Conservation (phyloP, 257 asterid species). For the Ehretia macrophylla region DNA sequence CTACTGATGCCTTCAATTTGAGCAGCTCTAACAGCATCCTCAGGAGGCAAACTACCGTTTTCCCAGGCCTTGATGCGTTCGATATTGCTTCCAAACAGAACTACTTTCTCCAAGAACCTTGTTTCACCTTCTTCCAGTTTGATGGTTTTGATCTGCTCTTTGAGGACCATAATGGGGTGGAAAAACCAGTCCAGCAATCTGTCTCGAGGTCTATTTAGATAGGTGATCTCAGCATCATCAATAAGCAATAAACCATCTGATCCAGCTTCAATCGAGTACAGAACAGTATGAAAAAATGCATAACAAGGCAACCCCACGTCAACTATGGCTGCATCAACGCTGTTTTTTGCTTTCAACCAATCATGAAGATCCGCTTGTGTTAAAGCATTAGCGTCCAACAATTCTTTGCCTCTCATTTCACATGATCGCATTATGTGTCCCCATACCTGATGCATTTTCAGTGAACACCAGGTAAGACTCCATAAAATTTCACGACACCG, state of each 20-base stretch:
- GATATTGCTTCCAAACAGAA: constrained; percentile 50
- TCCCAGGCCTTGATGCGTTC: constrained; percentile 70
- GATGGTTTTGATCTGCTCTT: constrained; percentile 74
- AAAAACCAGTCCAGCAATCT: constrained; percentile 87
- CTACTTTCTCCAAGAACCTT: constrained; percentile 56
- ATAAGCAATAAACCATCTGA: constrained; percentile 60
- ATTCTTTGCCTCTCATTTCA: constrained; percentile 59
- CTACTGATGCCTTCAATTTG: constrained; percentile 87
- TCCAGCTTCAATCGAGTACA: constrained; percentile 60
- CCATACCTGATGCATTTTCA: constrained; percentile 59
- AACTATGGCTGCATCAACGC: constrained; percentile 41
- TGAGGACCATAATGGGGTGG: constrained; percentile 75
- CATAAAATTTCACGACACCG: not conserved
- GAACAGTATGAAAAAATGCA: constrained; percentile 52
- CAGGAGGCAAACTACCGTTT: constrained; percentile 54
- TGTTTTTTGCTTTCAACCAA: constrained; percentile 68
- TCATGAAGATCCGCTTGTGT: constrained; percentile 61
- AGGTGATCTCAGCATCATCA: constrained; percentile 73
- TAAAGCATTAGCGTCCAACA: constrained; percentile 49
- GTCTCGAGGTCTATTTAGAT: constrained; percentile 80
- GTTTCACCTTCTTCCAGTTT: constrained; percentile 65
- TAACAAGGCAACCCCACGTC: constrained; percentile 73
- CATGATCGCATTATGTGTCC: constrained; percentile 56
- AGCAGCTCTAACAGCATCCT: constrained; percentile 75
- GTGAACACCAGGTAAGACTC: not conserved